phyloP scores from a whole-genome alignment of 768 basidiomycete species.

The Kwoniella mangroviensis region DNA sequence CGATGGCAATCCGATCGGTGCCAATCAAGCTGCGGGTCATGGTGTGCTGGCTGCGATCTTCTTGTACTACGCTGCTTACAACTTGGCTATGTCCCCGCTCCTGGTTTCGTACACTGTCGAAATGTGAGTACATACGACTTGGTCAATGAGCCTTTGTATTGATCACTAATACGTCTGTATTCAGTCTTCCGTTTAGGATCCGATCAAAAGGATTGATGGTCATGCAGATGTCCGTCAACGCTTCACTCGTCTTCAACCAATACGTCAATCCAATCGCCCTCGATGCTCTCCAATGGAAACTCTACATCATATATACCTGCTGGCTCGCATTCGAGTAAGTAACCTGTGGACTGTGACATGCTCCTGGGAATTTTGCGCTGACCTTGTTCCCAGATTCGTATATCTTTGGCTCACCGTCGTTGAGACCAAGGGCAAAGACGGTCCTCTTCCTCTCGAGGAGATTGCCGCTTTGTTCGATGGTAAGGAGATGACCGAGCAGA shows the following conservation, averaged over 20 bases:
- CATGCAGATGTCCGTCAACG: conserved; percentile 35
- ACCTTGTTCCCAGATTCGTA: conserved; percentile 13
- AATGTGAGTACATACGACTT: conserved; percentile 26
- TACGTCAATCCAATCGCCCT: conserved; percentile 52
- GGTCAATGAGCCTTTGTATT: no score
- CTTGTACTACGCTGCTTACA: conserved; percentile 49
- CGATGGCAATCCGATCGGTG: conserved; percentile 29
- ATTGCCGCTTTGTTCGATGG: conserved; percentile 38
- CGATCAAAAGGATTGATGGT: conserved; percentile 47
- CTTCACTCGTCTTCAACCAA: conserved; percentile 42
- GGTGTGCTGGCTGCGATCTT: conserved; percentile 55
- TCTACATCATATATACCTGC: conserved; percentile 37
- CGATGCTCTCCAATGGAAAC: conserved; percentile 44
- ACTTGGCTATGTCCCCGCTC: conserved; percentile 42
- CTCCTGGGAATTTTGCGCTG: no score
- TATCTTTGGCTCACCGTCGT: conserved; percentile 37
- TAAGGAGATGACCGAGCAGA: conserved; percentile 3
- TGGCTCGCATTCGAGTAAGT: conserved; percentile 30
- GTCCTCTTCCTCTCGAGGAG: conserved; percentile 37
- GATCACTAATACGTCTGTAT: background rate
- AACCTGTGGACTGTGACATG: background rate
- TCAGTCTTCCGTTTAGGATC: conserved; percentile 37
- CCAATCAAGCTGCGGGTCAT: conserved; percentile 40
- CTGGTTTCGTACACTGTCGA: conserved; percentile 47
- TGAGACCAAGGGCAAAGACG: conserved; percentile 39